Base-by-base conservation (phyloP, 495 filamentous ascomycete genomes). In the Margaritispora aquatica region DNA sequence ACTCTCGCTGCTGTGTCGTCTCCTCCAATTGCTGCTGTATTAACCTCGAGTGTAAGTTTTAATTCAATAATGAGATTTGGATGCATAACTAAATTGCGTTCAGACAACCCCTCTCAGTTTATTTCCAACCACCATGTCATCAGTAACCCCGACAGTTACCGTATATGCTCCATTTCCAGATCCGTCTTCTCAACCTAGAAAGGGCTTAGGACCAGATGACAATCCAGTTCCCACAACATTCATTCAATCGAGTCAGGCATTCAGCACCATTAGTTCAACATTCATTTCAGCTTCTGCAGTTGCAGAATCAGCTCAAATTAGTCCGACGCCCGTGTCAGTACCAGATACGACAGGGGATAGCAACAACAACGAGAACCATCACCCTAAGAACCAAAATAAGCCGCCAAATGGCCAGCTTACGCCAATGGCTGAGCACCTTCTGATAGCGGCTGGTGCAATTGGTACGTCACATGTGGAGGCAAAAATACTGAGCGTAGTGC, bases 371-470 rank as follows among this genome's bases (percentile, higher is more conserved):
- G 23, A 34, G 3, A 59, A 55, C 15, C 22, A 60, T 15, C 5
- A 46, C 4, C 20, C 26, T 20, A 24, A 50, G 9, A 50, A 50
- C 9, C 21, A 7, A n/a, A 50, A 26, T 10, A 54, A 54, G 11
- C 17, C 52, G 11, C 2, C 27, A 22, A n/a, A 54, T 2, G 26
- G 52, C 2, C 52, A 31, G 13, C 26, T 68, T 17, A 59, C 63
- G 46, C 60, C 60, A 2, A 71, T 68, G 50, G 69, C 70, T 8
- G 73, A 81, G 60, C 71, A 72, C 27, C 61, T 74, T 17, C 58
- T 80, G 55, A 72, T 81, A 57, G 76, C 76, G 26, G 71, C 71
- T 13, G 77, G 77, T 19, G 69, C 77, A 19, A 80, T 81, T 58
- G 76, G 78, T 81, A 68, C 63, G 71, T 63, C 19, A 24, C 20